A percentile compares a stretch with the other conserved stretches of the same genome.
phyloP scores from a whole-genome alignment of 2,329 filamentous ascomycete genomes.

The Hypoxylon sp. region DNA sequence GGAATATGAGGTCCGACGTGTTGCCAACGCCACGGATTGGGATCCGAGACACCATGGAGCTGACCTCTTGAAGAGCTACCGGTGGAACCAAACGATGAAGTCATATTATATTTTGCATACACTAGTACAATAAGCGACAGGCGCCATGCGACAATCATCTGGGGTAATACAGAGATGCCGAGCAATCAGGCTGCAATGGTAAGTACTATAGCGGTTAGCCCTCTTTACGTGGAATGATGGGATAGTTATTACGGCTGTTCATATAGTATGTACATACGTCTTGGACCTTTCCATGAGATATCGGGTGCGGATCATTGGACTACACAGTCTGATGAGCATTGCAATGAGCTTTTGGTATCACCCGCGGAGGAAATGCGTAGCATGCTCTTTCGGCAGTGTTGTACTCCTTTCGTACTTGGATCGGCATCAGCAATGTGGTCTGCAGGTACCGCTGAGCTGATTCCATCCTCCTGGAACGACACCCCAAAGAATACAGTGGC shows the following conservation, averaged over 20 bases:
- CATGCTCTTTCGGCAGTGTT: constrained; percentile 8
- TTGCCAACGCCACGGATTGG: not conserved
- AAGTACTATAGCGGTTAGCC: too few species aligned
- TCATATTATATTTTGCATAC: constrained; percentile 23
- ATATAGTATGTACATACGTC: not conserved
- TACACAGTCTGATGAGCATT: not conserved
- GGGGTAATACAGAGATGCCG: constrained; percentile 5
- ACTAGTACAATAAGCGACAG: constrained; percentile 18
- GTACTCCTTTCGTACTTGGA: constrained; percentile 12
- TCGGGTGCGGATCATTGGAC: not conserved
- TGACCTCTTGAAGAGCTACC: constrained; percentile 1
- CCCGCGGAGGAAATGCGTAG: not conserved
- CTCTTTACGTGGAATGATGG: not conserved
- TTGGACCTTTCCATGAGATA: not conserved
- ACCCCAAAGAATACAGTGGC: constrained; percentile 4
- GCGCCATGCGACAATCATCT: constrained; percentile 13
- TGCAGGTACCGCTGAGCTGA: constrained; percentile 38
- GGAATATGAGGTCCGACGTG: constrained; percentile 30
- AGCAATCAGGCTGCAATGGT: too few species aligned
- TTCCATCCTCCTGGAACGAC: constrained; percentile 32
- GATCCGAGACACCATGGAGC: constrained; percentile 9
- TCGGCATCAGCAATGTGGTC: constrained; percentile 28
- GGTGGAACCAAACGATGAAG: constrained; percentile 22
- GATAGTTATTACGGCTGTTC: not conserved
- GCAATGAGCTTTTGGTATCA: not conserved